A percentile compares a stretch with the other conserved stretches of the same genome.
Conservation (phyloP, 257 asterid genomes). For the Nicotiana attenuata region DNA sequence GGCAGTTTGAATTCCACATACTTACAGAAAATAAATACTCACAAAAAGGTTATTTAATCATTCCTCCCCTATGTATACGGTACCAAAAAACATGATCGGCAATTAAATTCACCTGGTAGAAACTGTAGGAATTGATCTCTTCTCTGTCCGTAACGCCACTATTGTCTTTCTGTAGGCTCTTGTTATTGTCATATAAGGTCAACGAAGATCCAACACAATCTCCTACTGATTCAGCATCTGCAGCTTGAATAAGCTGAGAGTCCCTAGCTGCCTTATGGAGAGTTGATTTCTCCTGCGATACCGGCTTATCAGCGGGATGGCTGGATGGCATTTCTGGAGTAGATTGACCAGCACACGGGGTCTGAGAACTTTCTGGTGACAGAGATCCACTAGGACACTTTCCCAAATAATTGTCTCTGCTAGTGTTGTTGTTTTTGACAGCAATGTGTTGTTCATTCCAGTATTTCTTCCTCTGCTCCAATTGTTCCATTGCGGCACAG, state of each 20-base stretch:
- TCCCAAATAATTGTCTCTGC: not conserved
- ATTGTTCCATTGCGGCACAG: conserved; percentile 76
- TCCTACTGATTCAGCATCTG: conserved; percentile 31
- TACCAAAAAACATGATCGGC: not conserved
- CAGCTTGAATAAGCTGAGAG: conserved; percentile 29
- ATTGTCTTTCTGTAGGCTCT: conserved; percentile 15
- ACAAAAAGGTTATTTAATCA: too few relatives aligned
- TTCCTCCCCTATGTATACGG: too few relatives aligned
- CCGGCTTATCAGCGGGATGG: conserved; percentile 20
- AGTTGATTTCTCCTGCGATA: conserved; percentile 26
- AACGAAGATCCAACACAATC: conserved; percentile 34
- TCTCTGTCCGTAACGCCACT: conserved; percentile 32
- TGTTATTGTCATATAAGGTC: conserved; percentile 32
- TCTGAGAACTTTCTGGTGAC: conserved; percentile 16
- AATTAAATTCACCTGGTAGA: conserved; percentile 69
- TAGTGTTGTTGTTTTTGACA: conserved; percentile 22
- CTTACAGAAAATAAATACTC: too few relatives aligned
- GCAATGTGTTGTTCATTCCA: conserved; percentile 60
- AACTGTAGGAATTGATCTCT: conserved; percentile 54
- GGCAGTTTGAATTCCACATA: too few relatives aligned
- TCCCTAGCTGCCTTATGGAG: conserved; percentile 24
- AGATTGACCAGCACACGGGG: conserved; percentile 16
- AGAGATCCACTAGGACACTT: conserved; percentile 31
- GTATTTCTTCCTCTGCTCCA: conserved; percentile 63
- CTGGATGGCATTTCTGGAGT: conserved; percentile 16